phyloP scores from a whole-genome alignment of 495 filamentous ascomycete genomes.

The Pyrenula massariospora region DNA sequence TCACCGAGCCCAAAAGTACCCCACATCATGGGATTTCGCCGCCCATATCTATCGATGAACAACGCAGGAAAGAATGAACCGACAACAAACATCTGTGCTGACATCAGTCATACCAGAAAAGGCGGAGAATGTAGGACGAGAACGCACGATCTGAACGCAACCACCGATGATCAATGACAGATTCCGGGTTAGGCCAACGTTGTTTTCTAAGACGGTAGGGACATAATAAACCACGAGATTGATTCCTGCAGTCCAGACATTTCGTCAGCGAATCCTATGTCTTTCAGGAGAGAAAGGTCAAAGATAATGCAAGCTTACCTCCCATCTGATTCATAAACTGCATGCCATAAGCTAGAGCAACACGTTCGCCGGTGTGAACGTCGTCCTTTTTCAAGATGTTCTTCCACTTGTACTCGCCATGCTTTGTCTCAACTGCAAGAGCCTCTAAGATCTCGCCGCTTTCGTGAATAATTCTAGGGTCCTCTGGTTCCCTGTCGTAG shows the following conservation, averaged over 20 bases:
- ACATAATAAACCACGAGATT: conserved; percentile 40
- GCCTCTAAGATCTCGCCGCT: conserved; percentile 31
- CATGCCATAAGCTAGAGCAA: conserved; percentile 37
- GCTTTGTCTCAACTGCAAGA: conserved; percentile 29
- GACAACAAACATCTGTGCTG: not conserved
- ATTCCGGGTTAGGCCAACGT: conserved; percentile 38
- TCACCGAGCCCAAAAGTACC: conserved; percentile 32
- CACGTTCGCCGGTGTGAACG: conserved; percentile 36
- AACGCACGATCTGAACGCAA: conserved; percentile 24
- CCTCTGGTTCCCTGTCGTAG: conserved; percentile 24
- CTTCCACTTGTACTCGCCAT: conserved; percentile 30
- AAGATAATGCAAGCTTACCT: no score
- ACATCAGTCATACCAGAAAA: not conserved
- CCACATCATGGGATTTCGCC: conserved; percentile 46
- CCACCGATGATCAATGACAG: conserved; percentile 38
- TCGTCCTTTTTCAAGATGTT: conserved; percentile 38
- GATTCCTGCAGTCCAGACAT: conserved; percentile 23
- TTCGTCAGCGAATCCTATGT: not conserved
- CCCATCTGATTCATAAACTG: conserved; percentile 42
- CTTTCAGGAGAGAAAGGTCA: no score
- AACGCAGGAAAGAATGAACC: not conserved
- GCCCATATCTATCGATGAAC: conserved; percentile 38
- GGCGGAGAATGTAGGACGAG: not conserved
- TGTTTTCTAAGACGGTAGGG: conserved; percentile 33
- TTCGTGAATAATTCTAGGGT: conserved; percentile 30